A percentile compares a stretch with the other conserved stretches of the same genome.
Evolutionary conservation across 2,329 filamentous ascomycete genomes (phyloP).

Genomic region (Alternaria brassicae): DNA sequence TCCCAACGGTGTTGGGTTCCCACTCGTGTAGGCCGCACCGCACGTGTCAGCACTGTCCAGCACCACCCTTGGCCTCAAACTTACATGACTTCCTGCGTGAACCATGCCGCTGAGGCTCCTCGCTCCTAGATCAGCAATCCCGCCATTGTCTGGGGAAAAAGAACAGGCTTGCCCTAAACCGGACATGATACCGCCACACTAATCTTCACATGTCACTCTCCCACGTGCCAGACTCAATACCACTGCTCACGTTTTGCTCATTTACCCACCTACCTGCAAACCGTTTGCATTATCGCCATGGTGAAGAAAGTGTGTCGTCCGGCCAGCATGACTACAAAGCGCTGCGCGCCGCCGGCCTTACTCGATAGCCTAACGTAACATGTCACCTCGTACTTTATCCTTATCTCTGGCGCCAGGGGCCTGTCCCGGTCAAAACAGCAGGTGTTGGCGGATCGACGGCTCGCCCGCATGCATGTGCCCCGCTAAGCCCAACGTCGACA

Average conservation of each 20-base stretch:
- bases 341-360: conserved; percentile 39
- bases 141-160: conserved; percentile 33
- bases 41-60: conserved; percentile 14
- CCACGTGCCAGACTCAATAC: conserved; percentile 2
- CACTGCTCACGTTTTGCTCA: not conserved
- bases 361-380: conserved; percentile 39
- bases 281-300: not conserved
- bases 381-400: conserved; percentile 19
- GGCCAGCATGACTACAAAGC: conserved; percentile 17
- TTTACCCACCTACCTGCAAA: too few species aligned
- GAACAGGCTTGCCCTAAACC: conserved; percentile 34
- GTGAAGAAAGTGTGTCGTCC: conserved; percentile 6
- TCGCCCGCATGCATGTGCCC: conserved; percentile 24
- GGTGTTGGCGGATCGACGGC: conserved; percentile 35
- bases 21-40: conserved; percentile 2
- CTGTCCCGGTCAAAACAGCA: too few species aligned
- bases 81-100: not conserved
- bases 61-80: not conserved
- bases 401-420: conserved; percentile 36
- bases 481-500: conserved; percentile 35
- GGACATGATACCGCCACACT: conserved; percentile 34
- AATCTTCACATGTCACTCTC: conserved; percentile 3
- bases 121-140: conserved; percentile 27
- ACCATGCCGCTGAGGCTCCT: conserved; percentile 17
- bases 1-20: not conserved